Evolutionary conservation across 176 grass and related monocot species (phyloP).

Genomic region (Musa troglodytarum): DNA sequence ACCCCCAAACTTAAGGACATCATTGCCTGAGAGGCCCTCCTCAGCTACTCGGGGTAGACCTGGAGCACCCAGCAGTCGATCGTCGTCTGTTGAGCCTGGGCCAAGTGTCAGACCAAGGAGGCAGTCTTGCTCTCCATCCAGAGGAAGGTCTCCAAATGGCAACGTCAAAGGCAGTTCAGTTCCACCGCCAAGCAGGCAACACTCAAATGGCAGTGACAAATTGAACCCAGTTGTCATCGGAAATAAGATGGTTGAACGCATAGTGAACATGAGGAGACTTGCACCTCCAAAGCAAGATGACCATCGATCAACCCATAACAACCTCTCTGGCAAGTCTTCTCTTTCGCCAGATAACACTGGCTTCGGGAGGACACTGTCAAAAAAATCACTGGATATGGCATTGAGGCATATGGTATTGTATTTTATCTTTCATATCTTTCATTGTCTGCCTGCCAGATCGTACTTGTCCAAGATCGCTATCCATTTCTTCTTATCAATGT

Average conservation of each 20-base stretch:
- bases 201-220: constrained; percentile 41
- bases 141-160: constrained; percentile 67
- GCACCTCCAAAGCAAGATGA: constrained; percentile 85
- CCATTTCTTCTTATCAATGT: too few relatives aligned
- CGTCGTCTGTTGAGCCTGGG: constrained; percentile 80
- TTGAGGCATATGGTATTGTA: constrained; percentile 85
- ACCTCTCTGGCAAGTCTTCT: constrained; percentile 52
- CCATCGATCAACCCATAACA: constrained; percentile 44
- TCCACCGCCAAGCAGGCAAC: constrained; percentile 65
- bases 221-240: constrained; percentile 85
- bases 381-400: constrained; percentile 97
- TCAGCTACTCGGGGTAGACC: constrained; percentile 79
- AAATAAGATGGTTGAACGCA: constrained; percentile 96
- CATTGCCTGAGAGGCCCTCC: constrained; percentile 70
- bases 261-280: constrained; percentile 95
- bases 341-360: constrained; percentile 72
- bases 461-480: neutral
- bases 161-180: constrained; percentile 37
- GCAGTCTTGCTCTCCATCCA: constrained; percentile 93
- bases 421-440: neutral
- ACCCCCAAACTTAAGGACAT: constrained; percentile 89
- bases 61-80: constrained; percentile 76
- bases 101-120: constrained; percentile 48
- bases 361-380: constrained; percentile 78
- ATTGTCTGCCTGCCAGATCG: neutral